Evolutionary conservation across 306 rosid species (phyloP).

Genomic region (Crotalaria pallida): DNA sequence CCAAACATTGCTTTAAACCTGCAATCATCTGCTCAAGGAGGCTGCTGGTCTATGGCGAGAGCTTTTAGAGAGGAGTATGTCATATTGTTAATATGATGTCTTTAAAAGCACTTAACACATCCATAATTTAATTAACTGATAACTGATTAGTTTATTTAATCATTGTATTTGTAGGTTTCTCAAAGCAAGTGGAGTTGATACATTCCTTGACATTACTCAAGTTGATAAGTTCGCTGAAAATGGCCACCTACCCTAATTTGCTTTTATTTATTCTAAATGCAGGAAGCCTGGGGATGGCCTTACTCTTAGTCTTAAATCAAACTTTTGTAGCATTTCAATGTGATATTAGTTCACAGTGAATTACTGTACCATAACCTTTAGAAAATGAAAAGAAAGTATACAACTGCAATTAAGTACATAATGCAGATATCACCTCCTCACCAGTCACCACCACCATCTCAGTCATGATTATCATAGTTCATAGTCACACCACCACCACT

Average conservation of each 20-base stretch:
- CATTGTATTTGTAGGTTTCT: constrained; percentile 60
- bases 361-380: background rate
- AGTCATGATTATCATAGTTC: too few species aligned
- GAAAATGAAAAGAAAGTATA: constrained; percentile 7
- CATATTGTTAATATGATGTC: background rate
- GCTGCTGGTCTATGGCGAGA: constrained; percentile 64
- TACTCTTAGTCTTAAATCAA: background rate
- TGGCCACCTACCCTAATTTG: constrained; percentile 26
- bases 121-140: background rate
- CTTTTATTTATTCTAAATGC: background rate
- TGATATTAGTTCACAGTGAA: background rate
- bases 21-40: constrained; percentile 65
- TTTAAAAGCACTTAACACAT: background rate
- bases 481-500: too few species aligned
- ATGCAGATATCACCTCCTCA: background rate
- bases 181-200: constrained; percentile 45
- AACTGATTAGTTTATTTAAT: background rate
- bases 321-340: background rate
- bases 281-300: background rate
- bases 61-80: constrained; percentile 65
- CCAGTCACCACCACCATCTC: too few species aligned
- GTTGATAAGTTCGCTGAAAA: constrained; percentile 39
- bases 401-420: background rate
- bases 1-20: constrained; percentile 79
- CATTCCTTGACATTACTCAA: constrained; percentile 50